phyloP scores from a whole-genome alignment of 2,329 filamentous ascomycete genomes.

The Hypoxylon rubiginosum region DNA sequence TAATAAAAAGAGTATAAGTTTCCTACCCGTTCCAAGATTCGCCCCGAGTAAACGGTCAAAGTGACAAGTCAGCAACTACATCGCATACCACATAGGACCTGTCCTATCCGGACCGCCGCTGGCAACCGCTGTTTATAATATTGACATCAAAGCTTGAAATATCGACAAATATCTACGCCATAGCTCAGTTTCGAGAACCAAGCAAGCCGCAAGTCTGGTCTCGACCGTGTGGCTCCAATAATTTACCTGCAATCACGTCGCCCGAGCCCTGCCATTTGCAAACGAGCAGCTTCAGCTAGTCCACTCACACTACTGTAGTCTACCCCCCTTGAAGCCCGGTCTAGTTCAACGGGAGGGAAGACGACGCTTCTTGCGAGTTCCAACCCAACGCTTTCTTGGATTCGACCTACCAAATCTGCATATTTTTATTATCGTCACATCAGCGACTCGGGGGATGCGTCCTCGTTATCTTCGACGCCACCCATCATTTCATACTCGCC shows the following conservation, averaged over 20 bases:
- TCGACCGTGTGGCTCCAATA: slow-evolving; percentile 38
- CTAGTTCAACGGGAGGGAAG: slow-evolving; percentile 38
- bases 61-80: slow-evolving; percentile 34
- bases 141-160: slow-evolving; percentile 36
- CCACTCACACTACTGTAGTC: slow-evolving; percentile 25
- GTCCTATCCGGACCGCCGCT: slow-evolving; percentile 15
- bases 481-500: slow-evolving; percentile 15
- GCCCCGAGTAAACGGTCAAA: slow-evolving; percentile 16
- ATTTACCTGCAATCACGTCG: slow-evolving; percentile 39
- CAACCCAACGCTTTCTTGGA: slow-evolving; percentile 21
- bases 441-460: slow-evolving; percentile 11
- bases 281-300: slow-evolving; percentile 26
- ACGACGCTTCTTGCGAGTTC: slow-evolving; percentile 22
- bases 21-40: slow-evolving; percentile 13
- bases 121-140: slow-evolving; percentile 22
- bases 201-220: slow-evolving; percentile 28
- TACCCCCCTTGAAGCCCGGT: slow-evolving; percentile 15
- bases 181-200: slow-evolving; percentile 21
- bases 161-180: slow-evolving; percentile 40
- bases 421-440: slow-evolving; percentile 38
- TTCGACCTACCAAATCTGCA: slow-evolving; percentile 23
- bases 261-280: slow-evolving; percentile 34
- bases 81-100: slow-evolving; percentile 22
- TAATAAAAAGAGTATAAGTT: slow-evolving; percentile 27
- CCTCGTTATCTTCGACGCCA: slow-evolving; percentile 27